Percentiles rank a stretch among this genome's conserved stretches.
These are phyloP conservation scores for Thalassiosira exigua DNA, from an alignment of 352 stramenopile genomes.

Conservation along the genomic window DNA sequence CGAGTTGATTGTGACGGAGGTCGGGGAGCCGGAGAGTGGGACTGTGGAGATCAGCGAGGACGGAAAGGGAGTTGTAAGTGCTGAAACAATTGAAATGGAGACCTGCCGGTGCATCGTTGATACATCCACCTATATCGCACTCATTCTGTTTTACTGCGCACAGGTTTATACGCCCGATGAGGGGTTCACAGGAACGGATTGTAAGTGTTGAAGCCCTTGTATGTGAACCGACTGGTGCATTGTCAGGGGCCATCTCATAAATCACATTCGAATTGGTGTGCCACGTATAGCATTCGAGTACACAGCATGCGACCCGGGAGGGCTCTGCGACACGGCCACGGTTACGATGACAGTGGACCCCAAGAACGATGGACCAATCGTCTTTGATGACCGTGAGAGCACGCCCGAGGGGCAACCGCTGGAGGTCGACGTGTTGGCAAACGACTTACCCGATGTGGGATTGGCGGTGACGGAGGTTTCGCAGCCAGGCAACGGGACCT, in stretches of 20 bases:
- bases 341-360: conserved; percentile 26
- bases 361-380: conserved; percentile 9
- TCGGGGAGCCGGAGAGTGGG: conserved; percentile 22
- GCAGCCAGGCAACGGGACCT: conserved; percentile 10
- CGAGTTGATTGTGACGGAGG: conserved; percentile 15
- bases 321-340: conserved; percentile 27
- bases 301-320: conserved; percentile 27
- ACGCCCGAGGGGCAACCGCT: conserved; percentile 16
- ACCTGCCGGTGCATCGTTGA: no score
- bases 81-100: no score
- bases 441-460: conserved; percentile 14
- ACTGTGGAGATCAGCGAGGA: conserved; percentile 9
- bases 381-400: conserved; percentile 18
- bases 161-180: conserved; percentile 31
- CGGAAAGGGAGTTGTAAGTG: conserved; percentile 30
- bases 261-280: conserved; percentile 1
- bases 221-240: no score
- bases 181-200: conserved; percentile 35
- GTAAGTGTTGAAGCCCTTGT: not conserved
- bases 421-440: conserved; percentile 29
- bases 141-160: no score
- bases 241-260: no score
- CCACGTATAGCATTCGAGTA: conserved; percentile 19
- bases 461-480: conserved; percentile 4
- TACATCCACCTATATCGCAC: no score